A percentile compares a stretch with the other conserved stretches of the same genome.
Evolutionary conservation across 2,329 filamentous ascomycete genomes (phyloP).

Genomic region (Phaeoacremonium minimum): DNA sequence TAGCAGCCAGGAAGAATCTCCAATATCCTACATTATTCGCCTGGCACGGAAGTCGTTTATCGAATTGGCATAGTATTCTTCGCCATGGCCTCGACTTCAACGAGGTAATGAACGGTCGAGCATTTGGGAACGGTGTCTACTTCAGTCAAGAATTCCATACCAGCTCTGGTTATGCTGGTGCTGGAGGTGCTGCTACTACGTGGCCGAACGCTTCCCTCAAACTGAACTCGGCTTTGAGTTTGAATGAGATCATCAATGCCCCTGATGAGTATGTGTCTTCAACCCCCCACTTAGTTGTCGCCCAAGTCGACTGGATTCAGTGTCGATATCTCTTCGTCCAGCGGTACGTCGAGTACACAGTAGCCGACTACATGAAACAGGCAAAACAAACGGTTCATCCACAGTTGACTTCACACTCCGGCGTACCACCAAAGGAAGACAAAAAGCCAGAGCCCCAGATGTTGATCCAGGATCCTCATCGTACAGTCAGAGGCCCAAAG

Average conservation of each 20-base stretch:
- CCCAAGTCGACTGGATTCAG: conserved; percentile 80
- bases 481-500: conserved; percentile 9
- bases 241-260: conserved; percentile 83
- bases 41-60: conserved; percentile 75
- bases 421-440: conserved; percentile 12
- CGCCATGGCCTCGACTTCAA: conserved; percentile 76
- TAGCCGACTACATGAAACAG: conserved; percentile 4
- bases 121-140: conserved; percentile 78
- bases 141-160: conserved; percentile 58
- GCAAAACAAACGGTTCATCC: no score
- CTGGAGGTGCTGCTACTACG: neutral
- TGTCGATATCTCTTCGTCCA: conserved; percentile 74
- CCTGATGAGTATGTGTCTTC: conserved; percentile 54
- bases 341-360: neutral
- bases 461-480: conserved; percentile 11
- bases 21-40: conserved; percentile 71
- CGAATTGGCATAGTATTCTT: conserved; percentile 89
- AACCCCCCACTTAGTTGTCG: conserved; percentile 65
- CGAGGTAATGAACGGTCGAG: conserved; percentile 57
- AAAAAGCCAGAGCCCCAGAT: no score
- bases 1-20: conserved; percentile 23
- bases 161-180: conserved; percentile 33
- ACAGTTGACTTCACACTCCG: no score
- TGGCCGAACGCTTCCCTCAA: conserved; percentile 68
- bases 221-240: conserved; percentile 56